Conservation (phyloP, 192 early-diverging fungal species). For the Chytriomyces confervae region DNA sequence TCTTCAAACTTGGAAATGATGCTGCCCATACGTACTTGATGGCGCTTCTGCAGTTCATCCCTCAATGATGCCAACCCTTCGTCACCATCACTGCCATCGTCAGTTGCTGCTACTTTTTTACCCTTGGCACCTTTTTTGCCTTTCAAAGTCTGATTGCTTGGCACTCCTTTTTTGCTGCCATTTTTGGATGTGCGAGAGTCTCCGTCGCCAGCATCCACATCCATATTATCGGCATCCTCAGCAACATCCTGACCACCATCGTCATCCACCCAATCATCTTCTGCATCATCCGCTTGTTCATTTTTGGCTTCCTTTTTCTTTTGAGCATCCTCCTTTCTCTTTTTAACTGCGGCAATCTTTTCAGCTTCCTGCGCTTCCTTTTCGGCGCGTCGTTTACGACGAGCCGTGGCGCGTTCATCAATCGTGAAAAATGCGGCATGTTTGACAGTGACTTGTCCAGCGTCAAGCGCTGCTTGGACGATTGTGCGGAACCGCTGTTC, state of each 20-base stretch:
- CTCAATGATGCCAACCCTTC: conserved; percentile 57
- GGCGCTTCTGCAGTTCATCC: conserved; percentile 47
- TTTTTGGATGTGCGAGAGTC: too few species aligned
- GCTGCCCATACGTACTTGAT: conserved; percentile 11
- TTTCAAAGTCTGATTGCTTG: too few species aligned
- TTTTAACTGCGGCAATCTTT: neutral
- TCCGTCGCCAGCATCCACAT: neutral
- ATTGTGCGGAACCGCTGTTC: conserved; percentile 66
- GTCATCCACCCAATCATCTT: conserved; percentile 4
- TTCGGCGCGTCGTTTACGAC: conserved; percentile 42
- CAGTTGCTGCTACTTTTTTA: neutral
- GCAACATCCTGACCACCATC: neutral
- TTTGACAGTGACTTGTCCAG: conserved; percentile 52
- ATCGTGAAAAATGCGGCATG: conserved; percentile 42
- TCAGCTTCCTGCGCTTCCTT: conserved; percentile 43
- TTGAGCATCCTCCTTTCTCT: conserved; percentile 17
- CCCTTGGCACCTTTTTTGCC: neutral
- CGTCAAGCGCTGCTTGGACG: conserved; percentile 65
- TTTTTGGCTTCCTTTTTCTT: conserved; percentile 5
- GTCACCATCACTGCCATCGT: neutral
- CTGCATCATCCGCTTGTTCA: neutral
- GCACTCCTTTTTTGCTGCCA: too few species aligned
- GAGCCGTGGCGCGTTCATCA: conserved; percentile 52
- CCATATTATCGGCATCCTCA: neutral
- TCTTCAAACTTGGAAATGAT: conserved; percentile 27